phyloP scores from a whole-genome alignment of 176 grass and related monocot genomes.

The Juncus effusus region DNA sequence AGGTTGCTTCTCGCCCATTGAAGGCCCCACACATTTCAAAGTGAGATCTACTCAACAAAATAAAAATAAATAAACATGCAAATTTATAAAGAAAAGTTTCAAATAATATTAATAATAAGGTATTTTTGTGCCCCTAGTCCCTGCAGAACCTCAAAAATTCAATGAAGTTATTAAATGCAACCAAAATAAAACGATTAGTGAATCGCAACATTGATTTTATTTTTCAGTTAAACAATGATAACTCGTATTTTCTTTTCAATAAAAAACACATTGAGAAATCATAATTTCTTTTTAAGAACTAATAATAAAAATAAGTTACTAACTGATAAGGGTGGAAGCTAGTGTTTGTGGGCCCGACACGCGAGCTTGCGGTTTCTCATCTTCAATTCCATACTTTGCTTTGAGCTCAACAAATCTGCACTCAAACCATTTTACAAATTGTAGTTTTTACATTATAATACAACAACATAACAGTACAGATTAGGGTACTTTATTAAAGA shows the following conservation, averaged over 20 bases:
- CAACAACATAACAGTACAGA: slow-evolving; percentile 1
- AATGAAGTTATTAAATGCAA: too few species aligned
- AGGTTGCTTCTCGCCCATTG: slow-evolving; percentile 80
- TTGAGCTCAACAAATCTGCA: slow-evolving; percentile 80
- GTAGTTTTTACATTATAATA: background rate
- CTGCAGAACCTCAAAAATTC: too few species aligned
- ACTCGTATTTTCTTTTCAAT: background rate
- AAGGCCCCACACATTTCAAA: slow-evolving; percentile 94
- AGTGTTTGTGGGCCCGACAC: slow-evolving; percentile 68
- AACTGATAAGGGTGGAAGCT: slow-evolving; percentile 82
- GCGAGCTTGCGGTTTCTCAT: slow-evolving; percentile 59
- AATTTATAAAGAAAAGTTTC: too few species aligned
- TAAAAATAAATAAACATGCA: slow-evolving; percentile 1
- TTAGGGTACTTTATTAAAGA: too few species aligned
- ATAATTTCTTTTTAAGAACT: background rate
- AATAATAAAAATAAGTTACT: background rate
- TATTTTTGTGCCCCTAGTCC: too few species aligned
- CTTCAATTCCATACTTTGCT: slow-evolving; percentile 72
- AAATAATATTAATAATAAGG: too few species aligned
- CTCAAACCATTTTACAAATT: slow-evolving; percentile 13
- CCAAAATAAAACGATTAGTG: too few species aligned
- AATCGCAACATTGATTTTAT: background rate
- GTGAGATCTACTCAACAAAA: slow-evolving; percentile 57
- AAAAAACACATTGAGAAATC: background rate
- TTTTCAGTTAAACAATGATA: background rate